Evolutionary conservation across 257 asterid genomes (phyloP), one percentile per base, ranked within the genome.

Genomic region (Lycium barbarum): DNA sequence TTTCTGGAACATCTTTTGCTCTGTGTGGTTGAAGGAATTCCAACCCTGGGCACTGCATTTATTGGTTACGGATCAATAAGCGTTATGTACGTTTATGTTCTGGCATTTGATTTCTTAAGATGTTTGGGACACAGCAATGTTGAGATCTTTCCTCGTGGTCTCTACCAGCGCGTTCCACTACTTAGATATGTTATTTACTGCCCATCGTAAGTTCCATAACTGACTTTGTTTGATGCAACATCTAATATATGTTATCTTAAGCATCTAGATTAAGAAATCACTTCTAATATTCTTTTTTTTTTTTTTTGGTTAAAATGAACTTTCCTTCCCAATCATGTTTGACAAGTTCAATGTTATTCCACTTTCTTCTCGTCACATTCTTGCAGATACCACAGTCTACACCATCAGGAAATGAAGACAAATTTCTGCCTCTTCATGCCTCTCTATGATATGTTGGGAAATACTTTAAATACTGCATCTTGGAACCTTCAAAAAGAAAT

Each of bases 401-500:
- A 96, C 90, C 97, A 93, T 87, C 83, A 78, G 26, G 95, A 91
- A 71, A 91, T 87, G 95, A 78, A 20, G 76, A 90, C 93, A 26
- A 96, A 96, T 87, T 95, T 92, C 85, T 96, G 99, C 92, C 98
- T 96, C 87, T 93, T 95, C 88, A 95, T 96, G 98, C 99, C 99
- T 59, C 79, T 95, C 36, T 96, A 87, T 62, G 99, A 96, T 72
- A 45, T 85, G 57, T 71, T 95, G 84, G 95, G 98, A 91, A 92
- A 92, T 66, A 96, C 98, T 12, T 86, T 80, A 38, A 89, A 96
- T 79, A 6, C 90, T 71, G 51, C 70, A 53, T 92, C 95, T 2
- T 96, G 96, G 98, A 91, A 88, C 20, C 93, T 91, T 87, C 97
- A 95, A 14, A 88, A 82, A 84, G 93, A 93, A 74, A 90, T 89